Conservation (phyloP, 1,139 yeast species). For the Yamadazyma siamensis region DNA sequence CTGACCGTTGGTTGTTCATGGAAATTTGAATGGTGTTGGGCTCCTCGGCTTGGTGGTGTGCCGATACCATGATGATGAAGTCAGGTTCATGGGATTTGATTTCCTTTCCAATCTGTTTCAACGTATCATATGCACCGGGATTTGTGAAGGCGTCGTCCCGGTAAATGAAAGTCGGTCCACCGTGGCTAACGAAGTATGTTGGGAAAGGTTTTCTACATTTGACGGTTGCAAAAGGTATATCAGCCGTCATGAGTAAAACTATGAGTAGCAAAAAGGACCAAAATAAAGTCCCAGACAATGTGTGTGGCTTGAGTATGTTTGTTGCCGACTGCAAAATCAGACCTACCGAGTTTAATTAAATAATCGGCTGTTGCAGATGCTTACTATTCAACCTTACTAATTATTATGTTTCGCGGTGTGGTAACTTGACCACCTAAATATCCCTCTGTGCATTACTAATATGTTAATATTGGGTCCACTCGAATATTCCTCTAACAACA, state of each 20-base stretch:
- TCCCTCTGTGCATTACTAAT: too few species aligned
- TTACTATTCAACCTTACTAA: too few species aligned
- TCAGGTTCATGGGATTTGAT: constrained; percentile 58
- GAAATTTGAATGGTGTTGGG: constrained; percentile 47
- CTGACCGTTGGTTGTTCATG: constrained; percentile 17
- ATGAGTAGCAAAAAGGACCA: neutral
- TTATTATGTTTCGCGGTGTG: too few species aligned
- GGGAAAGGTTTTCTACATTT: constrained; percentile 33
- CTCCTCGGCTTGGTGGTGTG: constrained; percentile 66
- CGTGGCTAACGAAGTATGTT: constrained; percentile 68
- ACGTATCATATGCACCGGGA: constrained; percentile 56
- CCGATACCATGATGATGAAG: constrained; percentile 63
- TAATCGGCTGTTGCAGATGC: too few species aligned
- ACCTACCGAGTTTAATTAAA: too few species aligned
- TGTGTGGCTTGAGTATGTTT: too few species aligned
- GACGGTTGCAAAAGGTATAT: constrained; percentile 6
- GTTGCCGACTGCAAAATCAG: too few species aligned
- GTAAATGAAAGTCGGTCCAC: constrained; percentile 74
- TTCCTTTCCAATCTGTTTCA: constrained; percentile 46
- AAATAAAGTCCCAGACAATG: too few species aligned
- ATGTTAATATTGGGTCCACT: too few species aligned
- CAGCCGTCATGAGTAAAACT: neutral
- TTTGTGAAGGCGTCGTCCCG: constrained; percentile 42
- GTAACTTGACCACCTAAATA: too few species aligned
- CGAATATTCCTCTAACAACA: too few species aligned